Conservation (phyloP, 257 asterid species). For the Ilex asprella region DNA sequence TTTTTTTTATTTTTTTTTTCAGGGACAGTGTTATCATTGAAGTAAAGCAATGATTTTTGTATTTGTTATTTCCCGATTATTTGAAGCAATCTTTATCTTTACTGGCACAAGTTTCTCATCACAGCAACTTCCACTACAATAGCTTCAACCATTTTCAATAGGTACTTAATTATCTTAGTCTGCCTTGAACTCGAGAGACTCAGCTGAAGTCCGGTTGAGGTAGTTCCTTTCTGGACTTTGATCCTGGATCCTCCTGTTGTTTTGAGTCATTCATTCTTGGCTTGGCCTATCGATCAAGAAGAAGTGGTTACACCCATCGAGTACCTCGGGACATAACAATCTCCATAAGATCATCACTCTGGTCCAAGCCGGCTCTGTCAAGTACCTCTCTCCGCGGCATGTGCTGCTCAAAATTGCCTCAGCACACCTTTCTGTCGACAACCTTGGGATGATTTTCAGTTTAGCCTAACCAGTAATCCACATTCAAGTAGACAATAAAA, state of each 20-base stretch:
- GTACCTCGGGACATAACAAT: constrained; percentile 36
- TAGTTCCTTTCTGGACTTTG: not conserved
- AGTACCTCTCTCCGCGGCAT: constrained; percentile 56
- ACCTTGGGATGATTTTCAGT: constrained; percentile 35
- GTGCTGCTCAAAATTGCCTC: constrained; percentile 42
- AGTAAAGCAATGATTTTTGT: too few species aligned
- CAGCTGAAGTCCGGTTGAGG: not conserved
- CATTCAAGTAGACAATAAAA: too few species aligned
- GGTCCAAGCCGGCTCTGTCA: constrained; percentile 51
- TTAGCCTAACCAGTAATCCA: constrained; percentile 27
- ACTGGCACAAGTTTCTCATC: too few species aligned
- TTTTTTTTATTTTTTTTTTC: too few species aligned
- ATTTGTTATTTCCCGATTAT: too few species aligned
- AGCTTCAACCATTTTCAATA: not conserved
- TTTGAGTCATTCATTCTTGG: constrained; percentile 8
- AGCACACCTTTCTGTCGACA: constrained; percentile 32
- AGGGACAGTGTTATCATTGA: too few species aligned
- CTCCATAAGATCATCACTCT: constrained; percentile 22
- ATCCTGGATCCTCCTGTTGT: too few species aligned
- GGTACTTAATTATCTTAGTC: too few species aligned
- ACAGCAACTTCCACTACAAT: too few species aligned
- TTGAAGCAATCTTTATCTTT: too few species aligned
- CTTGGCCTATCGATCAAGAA: constrained; percentile 23
- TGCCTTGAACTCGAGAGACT: not conserved
- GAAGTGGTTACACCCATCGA: constrained; percentile 55